These are phyloP conservation scores for Tylopilus subfusipes DNA, from an alignment of 768 basidiomycete genomes.

Conservation along the genomic window DNA sequence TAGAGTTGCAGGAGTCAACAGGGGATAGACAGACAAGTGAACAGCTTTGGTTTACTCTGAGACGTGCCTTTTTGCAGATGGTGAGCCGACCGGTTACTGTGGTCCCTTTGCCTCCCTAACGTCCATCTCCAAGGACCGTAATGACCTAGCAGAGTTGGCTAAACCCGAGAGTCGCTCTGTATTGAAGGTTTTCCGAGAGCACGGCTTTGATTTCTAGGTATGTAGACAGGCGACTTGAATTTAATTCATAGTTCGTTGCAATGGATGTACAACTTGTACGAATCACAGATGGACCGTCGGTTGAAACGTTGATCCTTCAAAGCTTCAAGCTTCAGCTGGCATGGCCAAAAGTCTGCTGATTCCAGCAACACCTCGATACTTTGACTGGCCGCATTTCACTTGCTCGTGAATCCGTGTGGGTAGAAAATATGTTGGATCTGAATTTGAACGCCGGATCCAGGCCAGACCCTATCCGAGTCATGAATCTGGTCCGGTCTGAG, in stretches of 20 bases:
- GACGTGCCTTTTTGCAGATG: slow-evolving; percentile 78
- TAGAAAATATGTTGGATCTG: background rate
- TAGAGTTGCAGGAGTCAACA: slow-evolving; percentile 71
- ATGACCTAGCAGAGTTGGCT: slow-evolving; percentile 77
- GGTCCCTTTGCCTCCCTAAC: background rate
- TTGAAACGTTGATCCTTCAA: no score
- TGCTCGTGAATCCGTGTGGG: background rate
- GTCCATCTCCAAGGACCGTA: slow-evolving; percentile 53
- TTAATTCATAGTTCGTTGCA: background rate
- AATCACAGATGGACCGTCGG: background rate
- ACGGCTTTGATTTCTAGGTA: slow-evolving; percentile 85
- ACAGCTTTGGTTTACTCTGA: slow-evolving; percentile 87
- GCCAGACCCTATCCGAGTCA: no score
- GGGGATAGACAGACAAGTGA: slow-evolving; percentile 68
- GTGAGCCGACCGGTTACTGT: slow-evolving; percentile 34
- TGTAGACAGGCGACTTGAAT: slow-evolving; percentile 47
- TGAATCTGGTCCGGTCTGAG: background rate
- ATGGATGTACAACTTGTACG: background rate
- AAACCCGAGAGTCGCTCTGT: slow-evolving; percentile 56
- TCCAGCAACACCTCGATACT: background rate
- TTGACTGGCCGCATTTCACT: background rate
- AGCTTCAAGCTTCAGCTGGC: no score
- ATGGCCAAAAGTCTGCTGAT: background rate
- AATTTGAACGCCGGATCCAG: background rate
- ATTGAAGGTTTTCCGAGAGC: slow-evolving; percentile 70